Percentiles rank a stretch among this genome's conserved stretches.
These are phyloP conservation scores for Xerocomus spinulosus DNA, from an alignment of 768 basidiomycete genomes.

Conservation along the genomic window DNA sequence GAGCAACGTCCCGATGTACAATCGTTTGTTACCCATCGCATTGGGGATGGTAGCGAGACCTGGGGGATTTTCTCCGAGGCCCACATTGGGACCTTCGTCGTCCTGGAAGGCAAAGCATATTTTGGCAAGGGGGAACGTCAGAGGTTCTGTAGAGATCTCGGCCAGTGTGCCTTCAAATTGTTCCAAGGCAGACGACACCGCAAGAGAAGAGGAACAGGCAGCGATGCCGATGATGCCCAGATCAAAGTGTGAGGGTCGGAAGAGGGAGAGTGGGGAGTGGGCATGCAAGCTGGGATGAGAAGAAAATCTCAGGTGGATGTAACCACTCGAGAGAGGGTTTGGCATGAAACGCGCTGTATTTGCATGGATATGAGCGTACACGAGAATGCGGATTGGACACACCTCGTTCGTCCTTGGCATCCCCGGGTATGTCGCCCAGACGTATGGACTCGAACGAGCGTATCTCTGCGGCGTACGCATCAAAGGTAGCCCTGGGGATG, in stretches of 20 bases:
- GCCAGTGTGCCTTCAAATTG: conserved; percentile 64
- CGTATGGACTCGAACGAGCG: conserved; percentile 67
- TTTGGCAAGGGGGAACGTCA: conserved; percentile 72
- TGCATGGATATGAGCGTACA: not conserved
- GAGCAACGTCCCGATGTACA: conserved; percentile 84
- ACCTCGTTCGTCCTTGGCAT: conserved; percentile 76
- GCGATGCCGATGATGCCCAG: conserved; percentile 88
- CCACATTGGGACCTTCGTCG: conserved; percentile 47
- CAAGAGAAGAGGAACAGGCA: conserved; percentile 53
- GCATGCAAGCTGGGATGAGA: conserved; percentile 70
- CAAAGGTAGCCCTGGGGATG: conserved; percentile 64
- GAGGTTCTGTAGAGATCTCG: conserved; percentile 62
- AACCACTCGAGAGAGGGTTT: conserved; percentile 65
- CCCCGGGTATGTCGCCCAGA: conserved; percentile 78
- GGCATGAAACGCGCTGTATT: conserved; percentile 77
- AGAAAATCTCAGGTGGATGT: conserved; percentile 75
- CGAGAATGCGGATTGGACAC: conserved; percentile 14
- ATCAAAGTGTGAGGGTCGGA: conserved; percentile 78
- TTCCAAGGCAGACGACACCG: conserved; percentile 48
- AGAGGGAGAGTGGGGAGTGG: conserved; percentile 62
- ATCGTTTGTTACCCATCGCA: conserved; percentile 81
- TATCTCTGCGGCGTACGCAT: conserved; percentile 71
- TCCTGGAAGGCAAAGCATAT: conserved; percentile 85
- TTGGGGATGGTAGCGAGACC: conserved; percentile 77
- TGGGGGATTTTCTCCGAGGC: conserved; percentile 51